phyloP scores from a whole-genome alignment of 306 rosid genomes.

The Lablab purpureus region DNA sequence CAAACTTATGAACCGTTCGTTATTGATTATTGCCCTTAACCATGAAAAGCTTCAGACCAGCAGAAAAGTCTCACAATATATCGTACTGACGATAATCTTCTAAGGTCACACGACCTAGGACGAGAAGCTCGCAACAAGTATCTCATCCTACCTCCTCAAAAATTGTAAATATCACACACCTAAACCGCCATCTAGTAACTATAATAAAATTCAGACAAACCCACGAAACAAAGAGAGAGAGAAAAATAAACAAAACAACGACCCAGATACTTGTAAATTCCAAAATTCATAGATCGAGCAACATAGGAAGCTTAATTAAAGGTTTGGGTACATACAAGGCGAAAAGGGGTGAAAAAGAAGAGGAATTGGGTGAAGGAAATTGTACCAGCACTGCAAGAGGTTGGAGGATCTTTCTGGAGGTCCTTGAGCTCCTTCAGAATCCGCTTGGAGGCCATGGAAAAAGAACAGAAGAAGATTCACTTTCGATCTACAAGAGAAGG shows the following conservation, averaged over 20 bases:
- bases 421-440: constrained; percentile 91
- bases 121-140: constrained; percentile 21
- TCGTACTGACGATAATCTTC: neutral
- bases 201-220: constrained; percentile 1
- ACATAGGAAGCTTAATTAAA: constrained; percentile 7
- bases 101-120: neutral
- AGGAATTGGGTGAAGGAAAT: constrained; percentile 10
- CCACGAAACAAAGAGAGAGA: neutral
- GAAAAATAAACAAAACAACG: neutral
- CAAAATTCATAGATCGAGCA: constrained; percentile 52
- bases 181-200: neutral
- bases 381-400: constrained; percentile 88
- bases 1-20: neutral
- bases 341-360: neutral
- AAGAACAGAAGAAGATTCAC: constrained; percentile 36
- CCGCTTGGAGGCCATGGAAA: constrained; percentile 81
- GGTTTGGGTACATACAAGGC: constrained; percentile 10
- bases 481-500: constrained; percentile 52
- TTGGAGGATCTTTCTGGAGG: constrained; percentile 89
- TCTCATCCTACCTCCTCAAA: constrained; percentile 14
- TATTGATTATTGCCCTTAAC: neutral
- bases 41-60: neutral
- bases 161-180: neutral
- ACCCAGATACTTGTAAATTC: constrained; percentile 21
- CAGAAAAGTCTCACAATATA: neutral